phyloP scores from a whole-genome alignment of 208 protist genomes.

The Naegleria fowleri region DNA sequence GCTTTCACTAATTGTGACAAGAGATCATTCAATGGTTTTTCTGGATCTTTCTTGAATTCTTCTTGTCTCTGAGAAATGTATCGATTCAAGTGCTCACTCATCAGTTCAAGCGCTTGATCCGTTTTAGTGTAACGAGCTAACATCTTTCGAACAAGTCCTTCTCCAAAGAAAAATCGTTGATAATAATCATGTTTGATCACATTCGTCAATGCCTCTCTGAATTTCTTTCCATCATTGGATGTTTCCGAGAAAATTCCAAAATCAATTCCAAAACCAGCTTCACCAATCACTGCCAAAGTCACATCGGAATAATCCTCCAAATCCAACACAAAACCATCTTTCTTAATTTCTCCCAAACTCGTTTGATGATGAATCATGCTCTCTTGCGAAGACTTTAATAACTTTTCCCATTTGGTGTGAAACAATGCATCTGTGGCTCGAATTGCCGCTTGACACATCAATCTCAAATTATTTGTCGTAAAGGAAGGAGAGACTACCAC shows the following conservation, averaged over 20 bases:
- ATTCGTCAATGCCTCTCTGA: neutral
- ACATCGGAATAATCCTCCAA: neutral
- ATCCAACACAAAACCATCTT: neutral
- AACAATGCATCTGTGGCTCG: neutral
- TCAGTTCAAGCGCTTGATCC: neutral
- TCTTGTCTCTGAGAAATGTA: neutral
- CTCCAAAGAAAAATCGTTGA: neutral
- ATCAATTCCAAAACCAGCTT: constrained; percentile 12
- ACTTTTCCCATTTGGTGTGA: neutral
- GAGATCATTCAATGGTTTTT: neutral
- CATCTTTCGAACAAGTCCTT: neutral
- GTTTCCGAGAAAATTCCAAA: neutral
- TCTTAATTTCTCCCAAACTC: no score
- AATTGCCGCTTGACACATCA: neutral
- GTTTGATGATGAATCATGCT: no score
- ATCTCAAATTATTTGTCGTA: neutral
- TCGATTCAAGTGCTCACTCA: neutral
- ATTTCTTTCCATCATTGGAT: neutral
- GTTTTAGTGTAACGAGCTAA: neutral
- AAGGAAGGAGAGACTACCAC: neutral
- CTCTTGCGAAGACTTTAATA: neutral
- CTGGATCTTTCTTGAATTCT: neutral
- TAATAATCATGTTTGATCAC: neutral
- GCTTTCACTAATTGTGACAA: neutral
- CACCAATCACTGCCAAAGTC: neutral